Conservation (phyloP, 2,329 filamentous ascomycete species). For the Aurifilum marmelostoma region DNA sequence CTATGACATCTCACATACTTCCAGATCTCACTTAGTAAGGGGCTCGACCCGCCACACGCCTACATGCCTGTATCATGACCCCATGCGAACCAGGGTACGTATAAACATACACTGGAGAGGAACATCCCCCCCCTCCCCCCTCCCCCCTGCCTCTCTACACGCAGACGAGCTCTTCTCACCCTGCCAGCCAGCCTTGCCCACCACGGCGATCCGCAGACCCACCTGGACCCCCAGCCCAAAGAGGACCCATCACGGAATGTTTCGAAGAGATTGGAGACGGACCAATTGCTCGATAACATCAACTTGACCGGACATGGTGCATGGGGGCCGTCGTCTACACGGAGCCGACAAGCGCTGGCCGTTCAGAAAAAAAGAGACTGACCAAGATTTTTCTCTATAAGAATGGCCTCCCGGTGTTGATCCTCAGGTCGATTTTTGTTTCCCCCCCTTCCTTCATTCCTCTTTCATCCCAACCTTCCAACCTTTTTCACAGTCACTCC, state of each 20-base stretch:
- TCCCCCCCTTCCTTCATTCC: slow-evolving; percentile 22
- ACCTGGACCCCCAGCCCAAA: slow-evolving; percentile 8
- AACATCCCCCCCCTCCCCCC: neutral
- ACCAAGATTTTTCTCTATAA: slow-evolving; percentile 18
- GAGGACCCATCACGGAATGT: slow-evolving; percentile 22
- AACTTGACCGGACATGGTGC: neutral
- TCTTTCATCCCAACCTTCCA: slow-evolving; percentile 24
- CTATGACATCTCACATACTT: neutral
- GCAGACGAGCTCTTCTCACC: neutral
- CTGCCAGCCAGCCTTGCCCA: neutral
- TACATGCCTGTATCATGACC: neutral
- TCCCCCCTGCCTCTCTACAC: neutral
- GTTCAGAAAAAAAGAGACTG: neutral
- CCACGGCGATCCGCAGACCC: neutral
- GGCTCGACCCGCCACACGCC: neutral
- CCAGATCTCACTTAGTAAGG: neutral
- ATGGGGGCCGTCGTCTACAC: neutral
- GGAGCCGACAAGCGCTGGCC: neutral
- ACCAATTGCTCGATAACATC: slow-evolving; percentile 10
- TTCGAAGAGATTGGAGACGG: slow-evolving; percentile 27
- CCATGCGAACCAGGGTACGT: neutral
- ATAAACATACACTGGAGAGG: neutral
- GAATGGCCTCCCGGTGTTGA: slow-evolving; percentile 8
- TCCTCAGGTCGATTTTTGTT: neutral
- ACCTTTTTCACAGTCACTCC: slow-evolving; percentile 26